A percentile compares a stretch with the other conserved stretches of the same genome.
Evolutionary conservation across 2,329 filamentous ascomycete species (phyloP).

Genomic region (Dactylellina sp.): DNA sequence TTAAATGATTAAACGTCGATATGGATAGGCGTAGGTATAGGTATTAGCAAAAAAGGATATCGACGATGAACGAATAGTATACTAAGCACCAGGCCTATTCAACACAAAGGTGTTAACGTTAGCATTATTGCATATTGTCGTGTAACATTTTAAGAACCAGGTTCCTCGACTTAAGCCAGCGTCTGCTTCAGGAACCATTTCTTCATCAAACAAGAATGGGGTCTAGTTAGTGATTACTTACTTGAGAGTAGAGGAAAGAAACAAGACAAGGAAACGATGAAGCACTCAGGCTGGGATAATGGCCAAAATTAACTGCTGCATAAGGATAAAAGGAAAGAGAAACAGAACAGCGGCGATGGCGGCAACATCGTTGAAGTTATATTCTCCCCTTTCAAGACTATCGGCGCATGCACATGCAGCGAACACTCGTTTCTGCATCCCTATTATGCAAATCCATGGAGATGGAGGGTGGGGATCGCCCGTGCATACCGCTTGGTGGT

Average conservation of each 20-base stretch:
- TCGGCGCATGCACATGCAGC: conserved; percentile 28
- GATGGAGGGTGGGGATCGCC: conserved; percentile 34
- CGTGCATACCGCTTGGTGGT: conserved; percentile 38
- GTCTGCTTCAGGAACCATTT: no score
- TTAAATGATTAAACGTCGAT: conserved; percentile 1
- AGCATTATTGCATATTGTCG: conserved; percentile 16
- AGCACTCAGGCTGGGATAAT: conserved; percentile 36
- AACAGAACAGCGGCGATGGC: conserved; percentile 25
- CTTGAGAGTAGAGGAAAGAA: conserved; percentile 35
- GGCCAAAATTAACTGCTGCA: conserved; percentile 36
- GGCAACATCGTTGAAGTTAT: conserved; percentile 50
- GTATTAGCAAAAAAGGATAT: conserved; percentile 8
- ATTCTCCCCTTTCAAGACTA: conserved; percentile 34
- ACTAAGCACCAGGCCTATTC: conserved; percentile 38
- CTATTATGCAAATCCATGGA: conserved; percentile 48
- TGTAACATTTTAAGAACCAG: conserved; percentile 9
- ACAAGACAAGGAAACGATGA: conserved; percentile 33
- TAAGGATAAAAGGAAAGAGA: conserved; percentile 34
- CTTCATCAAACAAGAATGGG: background rate
- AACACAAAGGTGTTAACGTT: conserved; percentile 10
- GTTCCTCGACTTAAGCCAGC: background rate
- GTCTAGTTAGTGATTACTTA: conserved; percentile 26
- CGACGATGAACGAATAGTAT: conserved; percentile 37
- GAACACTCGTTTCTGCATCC: conserved; percentile 52
- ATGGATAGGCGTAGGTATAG: background rate